Evolutionary conservation across 2,329 filamentous ascomycete genomes (phyloP), one percentile per base, ranked within the genome.

Genomic region (Graphiopsis chlorocephala): DNA sequence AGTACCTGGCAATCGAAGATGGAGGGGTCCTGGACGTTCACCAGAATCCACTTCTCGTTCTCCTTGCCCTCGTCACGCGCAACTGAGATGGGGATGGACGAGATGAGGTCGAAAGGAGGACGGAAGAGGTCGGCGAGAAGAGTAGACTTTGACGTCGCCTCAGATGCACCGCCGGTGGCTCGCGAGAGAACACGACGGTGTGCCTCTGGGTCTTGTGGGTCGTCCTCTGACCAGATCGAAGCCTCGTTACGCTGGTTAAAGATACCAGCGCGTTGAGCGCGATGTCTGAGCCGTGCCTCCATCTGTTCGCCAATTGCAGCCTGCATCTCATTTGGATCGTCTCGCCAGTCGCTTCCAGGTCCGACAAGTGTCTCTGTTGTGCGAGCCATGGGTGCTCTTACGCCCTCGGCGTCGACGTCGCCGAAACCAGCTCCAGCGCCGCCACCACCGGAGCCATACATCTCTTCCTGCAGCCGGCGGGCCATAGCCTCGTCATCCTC

Each of bases 401-500:
- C 89, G 53, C 83, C 89, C 70, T 88, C 88, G 42, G 81, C 74
- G 66, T 80, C 80, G 26, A 76, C 60, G n/a, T 60, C 64, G 25
- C 75, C 79, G 25, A 76, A 66, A 33, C 75, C 57, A 75, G 72
- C 64, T 67, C 79, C 80, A 72, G 73, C 75, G 14, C 26, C 50
- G 26, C 28, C 50, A 12, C 78, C 38, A 65, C 68, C 78, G 52
- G 79, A 85, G 61, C 85, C 84, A 72, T 97, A 98, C 74, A 97
- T 85, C 78, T 99, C 93, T 73, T 99, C 91, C 76, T 99, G 95
- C 66, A 99, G 78, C 64, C 91, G 87, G 76, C 93, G 87, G 7
- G 95, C 95, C 88, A 98, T 94, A 50, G 91, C 93, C 61, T 92
- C 93, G 73, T 99, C 95, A 72, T 97, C 93, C 68, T 97, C 93